Evolutionary conservation across 148 eudicot species (phyloP), one percentile per base, ranked within the genome.

Genomic region (Rhododendron ovatum): DNA sequence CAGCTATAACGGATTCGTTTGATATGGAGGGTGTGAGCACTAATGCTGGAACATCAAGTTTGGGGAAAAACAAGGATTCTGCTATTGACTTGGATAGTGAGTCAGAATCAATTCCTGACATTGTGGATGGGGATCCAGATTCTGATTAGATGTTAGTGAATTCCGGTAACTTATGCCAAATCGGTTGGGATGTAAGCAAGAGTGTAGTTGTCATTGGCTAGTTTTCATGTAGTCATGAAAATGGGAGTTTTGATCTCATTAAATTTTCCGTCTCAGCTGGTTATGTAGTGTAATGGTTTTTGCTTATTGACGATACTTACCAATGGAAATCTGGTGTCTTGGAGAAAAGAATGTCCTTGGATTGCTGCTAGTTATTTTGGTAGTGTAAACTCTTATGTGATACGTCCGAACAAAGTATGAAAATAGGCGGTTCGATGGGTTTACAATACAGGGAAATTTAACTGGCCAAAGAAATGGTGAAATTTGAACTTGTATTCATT

Each of bases 111-210:
- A 65, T 92, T 45, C 92, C 94, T 14, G 94, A 92, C 83, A 92
- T 92, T 35, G 91, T 91, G 26, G 91, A 91, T 84, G 90, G 28
- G 13, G 94, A 91, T 82, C 88, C 92, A 26, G 94, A 92, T 80
- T 92, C 94, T 67, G 94, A 91, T 81, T 91, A 75, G 45, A 17
- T 12, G 14, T 57, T 30, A 7, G 84, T 7, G n/a, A 71, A 78
- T 78, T 61, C 24, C 2, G 24, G 20, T 41, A 39, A 43, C 11
- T 71, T 65, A 83, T 7, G 50, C 41, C 1, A 12, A 20, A 57
- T 35, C 41, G 2, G 24, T 3, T 53, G 83, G 41, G 13, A 81
- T 10, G 45, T 53, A 5, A 6, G 59, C 28, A 53, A 20, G 43
- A 30, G 45, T 4, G 11, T 55, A 43, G 17, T 71, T 71, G 76